Evolutionary conservation across 225 moss, liverwort and hornwort species (phyloP).

Genomic region (Physcomitrellopsis africana): DNA sequence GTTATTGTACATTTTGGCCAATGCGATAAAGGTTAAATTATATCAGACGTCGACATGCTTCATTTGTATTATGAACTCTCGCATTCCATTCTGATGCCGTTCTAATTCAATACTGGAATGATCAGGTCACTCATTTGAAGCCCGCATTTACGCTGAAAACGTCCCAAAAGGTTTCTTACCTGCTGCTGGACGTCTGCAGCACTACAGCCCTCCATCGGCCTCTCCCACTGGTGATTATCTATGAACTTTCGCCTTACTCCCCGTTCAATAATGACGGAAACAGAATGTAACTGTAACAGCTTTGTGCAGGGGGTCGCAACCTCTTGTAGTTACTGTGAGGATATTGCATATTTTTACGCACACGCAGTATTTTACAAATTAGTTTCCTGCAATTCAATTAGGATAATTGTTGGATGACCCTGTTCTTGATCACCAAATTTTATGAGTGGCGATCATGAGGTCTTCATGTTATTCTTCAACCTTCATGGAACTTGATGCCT

Average conservation of each 20-base stretch:
- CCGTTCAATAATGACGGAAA: slow-evolving; percentile 12
- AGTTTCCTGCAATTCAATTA: not conserved
- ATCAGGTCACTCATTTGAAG: slow-evolving; percentile 97
- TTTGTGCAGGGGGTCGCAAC: slow-evolving; percentile 1
- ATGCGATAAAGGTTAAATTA: not conserved
- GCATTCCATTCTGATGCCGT: not conserved
- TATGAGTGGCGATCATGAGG: not conserved
- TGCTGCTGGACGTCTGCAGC: slow-evolving; percentile 86
- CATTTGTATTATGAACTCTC: slow-evolving; percentile 20
- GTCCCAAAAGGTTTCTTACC: slow-evolving; percentile 93
- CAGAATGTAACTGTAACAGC: slow-evolving; percentile 1
- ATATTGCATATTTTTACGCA: not conserved
- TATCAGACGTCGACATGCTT: not conserved
- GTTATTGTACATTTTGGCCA: not conserved
- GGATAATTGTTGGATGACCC: not conserved
- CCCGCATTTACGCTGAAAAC: slow-evolving; percentile 93
- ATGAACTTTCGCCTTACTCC: slow-evolving; percentile 6
- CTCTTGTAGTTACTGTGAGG: not conserved
- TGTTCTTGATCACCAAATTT: slow-evolving; percentile 10
- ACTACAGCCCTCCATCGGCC: slow-evolving; percentile 72
- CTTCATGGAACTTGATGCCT: too few relatives aligned
- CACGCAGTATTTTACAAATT: slow-evolving; percentile 5
- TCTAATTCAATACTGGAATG: slow-evolving; percentile 14
- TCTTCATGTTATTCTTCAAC: too few relatives aligned
- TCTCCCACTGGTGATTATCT: slow-evolving; percentile 69